Conservation (phyloP, 257 asterid genomes). For the Craterostigma plantagineum region DNA sequence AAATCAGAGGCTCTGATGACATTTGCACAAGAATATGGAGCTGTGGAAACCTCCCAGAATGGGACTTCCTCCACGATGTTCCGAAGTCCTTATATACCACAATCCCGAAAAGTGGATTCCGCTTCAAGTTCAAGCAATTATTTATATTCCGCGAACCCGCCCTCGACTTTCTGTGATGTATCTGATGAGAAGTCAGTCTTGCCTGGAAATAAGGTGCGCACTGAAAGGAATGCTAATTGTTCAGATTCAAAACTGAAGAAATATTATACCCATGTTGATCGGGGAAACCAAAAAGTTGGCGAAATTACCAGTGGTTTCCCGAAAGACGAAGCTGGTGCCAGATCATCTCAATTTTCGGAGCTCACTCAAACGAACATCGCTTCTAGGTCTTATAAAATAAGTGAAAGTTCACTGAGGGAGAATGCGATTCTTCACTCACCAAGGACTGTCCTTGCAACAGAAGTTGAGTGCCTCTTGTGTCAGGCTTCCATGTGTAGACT, state of each 20-base stretch:
- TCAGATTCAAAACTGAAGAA: constrained; percentile 35
- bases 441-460: constrained; percentile 71
- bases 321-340: constrained; percentile 26
- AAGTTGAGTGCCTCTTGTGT: constrained; percentile 69
- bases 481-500: constrained; percentile 93
- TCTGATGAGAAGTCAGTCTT: constrained; percentile 51
- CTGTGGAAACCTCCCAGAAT: constrained; percentile 61
- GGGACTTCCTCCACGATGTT: constrained; percentile 55
- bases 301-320: constrained; percentile 25
- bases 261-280: constrained; percentile 53
- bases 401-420: constrained; percentile 31
- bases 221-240: constrained; percentile 27
- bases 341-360: constrained; percentile 31
- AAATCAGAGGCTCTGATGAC: constrained; percentile 95
- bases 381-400: constrained; percentile 22
- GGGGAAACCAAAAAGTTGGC: constrained; percentile 27
- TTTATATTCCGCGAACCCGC: constrained; percentile 89
- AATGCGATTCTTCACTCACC: constrained; percentile 38
- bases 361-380: constrained; percentile 29
- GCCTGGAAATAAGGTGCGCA: constrained; percentile 25
- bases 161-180: constrained; percentile 55
- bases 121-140: constrained; percentile 73
- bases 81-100: constrained; percentile 78
- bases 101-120: constrained; percentile 68
- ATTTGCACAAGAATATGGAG: constrained; percentile 93